Conservation (phyloP, 805 yeast genomes). For the Maudiozyma pseudohumilis region DNA sequence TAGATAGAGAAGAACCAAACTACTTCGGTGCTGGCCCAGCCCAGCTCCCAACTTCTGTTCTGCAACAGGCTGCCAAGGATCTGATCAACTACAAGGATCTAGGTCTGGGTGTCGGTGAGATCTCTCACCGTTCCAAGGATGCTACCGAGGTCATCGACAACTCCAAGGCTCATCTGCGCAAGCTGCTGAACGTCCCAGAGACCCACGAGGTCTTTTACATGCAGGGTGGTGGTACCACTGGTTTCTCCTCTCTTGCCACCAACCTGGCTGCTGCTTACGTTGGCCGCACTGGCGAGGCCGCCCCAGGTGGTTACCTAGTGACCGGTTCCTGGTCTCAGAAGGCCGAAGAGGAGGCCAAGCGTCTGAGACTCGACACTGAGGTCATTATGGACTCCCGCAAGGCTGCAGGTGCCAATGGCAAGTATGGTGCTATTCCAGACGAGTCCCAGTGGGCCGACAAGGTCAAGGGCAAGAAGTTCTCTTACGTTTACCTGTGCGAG, state of each 20-base stretch:
- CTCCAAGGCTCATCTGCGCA: conserved; percentile 56
- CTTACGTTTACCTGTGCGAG: conserved; percentile 86
- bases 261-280: conserved; percentile 71
- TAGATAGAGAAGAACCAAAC: conserved; percentile 60
- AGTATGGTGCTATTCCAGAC: conserved; percentile 59
- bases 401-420: conserved; percentile 35
- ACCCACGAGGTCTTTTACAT: conserved; percentile 89
- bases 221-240: conserved; percentile 98
- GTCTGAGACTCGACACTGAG: conserved; percentile 72
- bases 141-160: conserved; percentile 70
- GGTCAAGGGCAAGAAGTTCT: conserved; percentile 43
- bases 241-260: conserved; percentile 80
- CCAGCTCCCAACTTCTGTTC: conserved; percentile 68
- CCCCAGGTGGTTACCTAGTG: conserved; percentile 75
- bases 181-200: conserved; percentile 71
- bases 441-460: conserved; percentile 51
- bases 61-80: conserved; percentile 82
- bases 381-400: conserved; percentile 57
- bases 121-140: conserved; percentile 85
- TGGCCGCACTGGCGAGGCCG: conserved; percentile 61
- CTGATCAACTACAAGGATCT: conserved; percentile 56
- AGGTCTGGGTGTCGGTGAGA: conserved; percentile 89
- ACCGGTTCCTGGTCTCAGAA: conserved; percentile 95
- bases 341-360: conserved; percentile 73
- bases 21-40: conserved; percentile 99